Base-by-base conservation (phyloP, 2,329 filamentous ascomycete species). In the Beauveria rudraprayagi region DNA sequence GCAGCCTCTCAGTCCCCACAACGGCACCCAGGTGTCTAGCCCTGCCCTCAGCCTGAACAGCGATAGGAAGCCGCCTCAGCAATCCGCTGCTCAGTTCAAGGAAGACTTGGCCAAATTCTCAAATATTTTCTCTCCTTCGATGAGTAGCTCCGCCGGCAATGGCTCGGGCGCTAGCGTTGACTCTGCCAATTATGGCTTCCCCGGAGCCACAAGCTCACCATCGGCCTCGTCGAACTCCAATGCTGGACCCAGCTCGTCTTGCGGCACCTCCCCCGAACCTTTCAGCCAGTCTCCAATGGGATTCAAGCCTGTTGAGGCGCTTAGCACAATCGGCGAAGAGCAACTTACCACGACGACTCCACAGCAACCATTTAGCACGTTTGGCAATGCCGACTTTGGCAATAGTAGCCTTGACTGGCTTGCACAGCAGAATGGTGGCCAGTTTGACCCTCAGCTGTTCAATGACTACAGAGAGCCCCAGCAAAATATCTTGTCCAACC, bases 381-480 rank as follows among this genome's bases (percentile, higher is more conserved):
- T 74, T 56, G 63, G 67, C 47, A 69, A 73, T 26, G 56, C 71
- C 3, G 72, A 75, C 28, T 66, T 83, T 58, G 79, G 81, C 64
- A 73, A 78, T 62, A 80, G 77, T 66, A 83, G 83, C 66, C 80
- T 91, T 67, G 87, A 90, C 71, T 92, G 88, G 84, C 78, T 94
- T 55, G 83, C 86, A 44, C 87, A 88, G 67, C 90, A 95, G 71
- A 93, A 92, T 68, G 87, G 88, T 61, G 90, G 90, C 61, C 86
- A 89, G 65, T 97, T 97, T 68, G 92, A 97, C 64, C 93, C 94
- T 0, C 86, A 94, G 60, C 80, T 97, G 5, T 97, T 97, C 72
- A 90, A 89, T 59, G 90, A 92, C 67, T 97, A 97, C 75, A 87
- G 94, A 57, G 94, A 99, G 70, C 87, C 91, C 0, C 91, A 96